Conservation (phyloP, 2,329 filamentous ascomycete species). For the Sodiomyces alkalinus region DNA sequence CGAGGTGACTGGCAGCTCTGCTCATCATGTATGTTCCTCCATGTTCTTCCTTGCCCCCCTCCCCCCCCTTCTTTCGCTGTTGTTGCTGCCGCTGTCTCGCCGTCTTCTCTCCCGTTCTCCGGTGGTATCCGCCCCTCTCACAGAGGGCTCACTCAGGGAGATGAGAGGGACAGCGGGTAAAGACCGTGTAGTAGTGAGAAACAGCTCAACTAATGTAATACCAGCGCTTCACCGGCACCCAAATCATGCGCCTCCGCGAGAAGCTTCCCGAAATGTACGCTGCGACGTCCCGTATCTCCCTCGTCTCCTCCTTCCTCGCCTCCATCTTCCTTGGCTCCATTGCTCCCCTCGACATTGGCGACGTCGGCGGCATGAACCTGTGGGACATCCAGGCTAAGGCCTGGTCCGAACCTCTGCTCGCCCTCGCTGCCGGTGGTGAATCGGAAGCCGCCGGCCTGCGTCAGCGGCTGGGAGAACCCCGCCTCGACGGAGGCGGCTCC, state of each 20-base stretch:
- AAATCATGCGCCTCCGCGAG: constrained; percentile 77
- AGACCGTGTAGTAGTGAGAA: no score
- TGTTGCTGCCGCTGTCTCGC: no score
- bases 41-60: constrained; percentile 16
- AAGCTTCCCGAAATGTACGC: constrained; percentile 71
- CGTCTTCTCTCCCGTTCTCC: no score
- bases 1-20: constrained; percentile 72
- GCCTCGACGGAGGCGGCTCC: constrained; percentile 63
- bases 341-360: constrained; percentile 83
- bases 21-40: constrained; percentile 88
- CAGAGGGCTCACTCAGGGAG: no score
- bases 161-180: no score
- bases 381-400: constrained; percentile 69
- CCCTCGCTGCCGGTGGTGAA: constrained; percentile 51
- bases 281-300: constrained; percentile 69
- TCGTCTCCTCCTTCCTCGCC: constrained; percentile 90
- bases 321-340: constrained; percentile 75
- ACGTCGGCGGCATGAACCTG: constrained; percentile 92
- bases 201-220: no score
- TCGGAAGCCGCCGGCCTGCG: constrained; percentile 43
- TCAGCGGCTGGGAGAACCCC: constrained; percentile 65
- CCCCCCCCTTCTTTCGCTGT: neutral
- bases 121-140: no score
- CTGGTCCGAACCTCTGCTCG: constrained; percentile 64
- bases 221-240: constrained; percentile 93